These are phyloP conservation scores for Corchorus capsularis DNA, from an alignment of 345 rosid species.

Conservation along the genomic window DNA sequence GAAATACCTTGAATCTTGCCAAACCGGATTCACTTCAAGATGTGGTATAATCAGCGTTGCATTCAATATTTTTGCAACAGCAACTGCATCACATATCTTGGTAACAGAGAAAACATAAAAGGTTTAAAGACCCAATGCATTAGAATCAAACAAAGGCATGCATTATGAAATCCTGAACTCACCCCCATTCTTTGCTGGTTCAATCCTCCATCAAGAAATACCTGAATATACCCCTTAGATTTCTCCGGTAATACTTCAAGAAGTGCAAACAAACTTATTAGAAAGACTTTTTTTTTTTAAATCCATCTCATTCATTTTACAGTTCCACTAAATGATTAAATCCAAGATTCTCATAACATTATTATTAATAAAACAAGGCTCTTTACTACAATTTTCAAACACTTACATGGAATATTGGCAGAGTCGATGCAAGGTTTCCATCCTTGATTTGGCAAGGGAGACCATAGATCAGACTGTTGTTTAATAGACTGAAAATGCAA, in stretches of 20 bases:
- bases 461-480: constrained; percentile 76
- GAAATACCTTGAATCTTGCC: constrained; percentile 93
- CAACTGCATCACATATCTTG: constrained; percentile 98
- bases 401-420: constrained; percentile 47
- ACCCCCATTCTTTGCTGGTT: constrained; percentile 99
- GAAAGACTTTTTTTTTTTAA: too few relatives aligned
- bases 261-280: constrained; percentile 15
- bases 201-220: constrained; percentile 95
- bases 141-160: not conserved
- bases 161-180: constrained; percentile 28
- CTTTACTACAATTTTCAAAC: not conserved
- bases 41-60: constrained; percentile 90
- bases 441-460: constrained; percentile 78
- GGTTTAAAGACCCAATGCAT: not conserved
- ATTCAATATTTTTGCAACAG: constrained; percentile 87
- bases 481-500: constrained; percentile 46
- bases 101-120: constrained; percentile 13
- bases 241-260: constrained; percentile 57
- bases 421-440: constrained; percentile 73
- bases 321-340: not conserved
- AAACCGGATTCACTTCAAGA: constrained; percentile 93
- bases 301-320: not conserved
- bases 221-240: constrained; percentile 76
- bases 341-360: not conserved
- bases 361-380: not conserved